Percentiles rank a stretch among this genome's conserved stretches.
phyloP scores from a whole-genome alignment of 495 filamentous ascomycete genomes.

The Tuber borchii region DNA sequence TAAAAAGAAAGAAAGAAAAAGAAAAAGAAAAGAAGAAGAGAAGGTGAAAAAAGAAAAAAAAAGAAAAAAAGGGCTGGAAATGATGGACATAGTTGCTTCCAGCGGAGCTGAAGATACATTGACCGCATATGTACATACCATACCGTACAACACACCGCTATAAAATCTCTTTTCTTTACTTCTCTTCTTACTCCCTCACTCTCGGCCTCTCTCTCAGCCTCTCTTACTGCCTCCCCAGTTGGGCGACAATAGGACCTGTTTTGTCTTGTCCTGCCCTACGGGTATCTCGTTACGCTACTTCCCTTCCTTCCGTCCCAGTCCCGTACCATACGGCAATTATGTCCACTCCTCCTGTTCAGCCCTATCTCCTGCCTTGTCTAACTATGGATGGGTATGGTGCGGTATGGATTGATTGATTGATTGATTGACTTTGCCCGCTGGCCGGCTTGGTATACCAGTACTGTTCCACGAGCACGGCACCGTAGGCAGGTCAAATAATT shows the following conservation, averaged over 20 bases:
- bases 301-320: not conserved
- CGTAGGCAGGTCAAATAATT: too few species aligned
- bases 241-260: too few species aligned
- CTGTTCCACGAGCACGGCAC: too few species aligned
- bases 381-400: not conserved
- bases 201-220: not conserved
- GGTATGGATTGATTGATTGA: not conserved
- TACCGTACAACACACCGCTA: not conserved
- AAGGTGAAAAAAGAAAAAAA: not conserved
- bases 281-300: not conserved
- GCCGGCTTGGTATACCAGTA: not conserved
- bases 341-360: not conserved
- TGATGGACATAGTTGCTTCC: too few species aligned
- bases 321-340: not conserved
- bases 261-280: not conserved
- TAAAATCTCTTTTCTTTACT: too few species aligned
- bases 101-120: too few species aligned
- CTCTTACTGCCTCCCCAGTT: not conserved
- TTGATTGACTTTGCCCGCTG: too few species aligned
- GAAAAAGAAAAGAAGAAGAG: not conserved
- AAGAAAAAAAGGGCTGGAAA: not conserved
- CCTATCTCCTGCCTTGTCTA: not conserved
- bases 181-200: not conserved
- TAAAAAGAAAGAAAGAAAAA: not conserved
- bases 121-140: too few species aligned